phyloP scores from a whole-genome alignment of 192 early-diverging fungal species.

The Piromyces finnis region DNA sequence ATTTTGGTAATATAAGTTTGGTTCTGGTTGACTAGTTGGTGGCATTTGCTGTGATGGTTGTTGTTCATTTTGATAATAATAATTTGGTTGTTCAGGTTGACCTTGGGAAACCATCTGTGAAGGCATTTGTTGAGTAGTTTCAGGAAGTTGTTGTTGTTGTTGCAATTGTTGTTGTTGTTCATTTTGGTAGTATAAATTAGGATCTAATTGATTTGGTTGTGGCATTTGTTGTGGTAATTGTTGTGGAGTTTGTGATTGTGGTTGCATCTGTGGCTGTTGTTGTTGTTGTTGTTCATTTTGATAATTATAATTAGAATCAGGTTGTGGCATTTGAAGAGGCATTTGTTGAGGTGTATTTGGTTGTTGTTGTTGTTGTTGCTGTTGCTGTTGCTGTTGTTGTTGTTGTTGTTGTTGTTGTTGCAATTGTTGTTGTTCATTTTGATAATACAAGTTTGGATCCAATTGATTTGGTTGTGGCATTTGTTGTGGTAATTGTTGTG shows the following conservation, averaged over 20 bases:
- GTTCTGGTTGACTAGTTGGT: background rate
- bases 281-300: background rate
- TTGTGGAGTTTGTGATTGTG: no score
- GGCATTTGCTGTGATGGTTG: background rate
- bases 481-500: background rate
- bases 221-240: background rate
- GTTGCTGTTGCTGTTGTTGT: background rate
- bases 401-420: background rate
- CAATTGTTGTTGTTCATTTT: background rate
- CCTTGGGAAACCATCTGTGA: background rate
- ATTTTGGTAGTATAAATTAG: background rate
- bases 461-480: background rate
- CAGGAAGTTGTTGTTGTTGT: background rate
- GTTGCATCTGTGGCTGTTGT: no score
- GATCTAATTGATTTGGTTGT: background rate
- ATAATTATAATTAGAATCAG: background rate
- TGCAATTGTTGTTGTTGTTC: background rate
- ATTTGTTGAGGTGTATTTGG: background rate
- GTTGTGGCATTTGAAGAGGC: background rate
- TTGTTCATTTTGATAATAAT: background rate
- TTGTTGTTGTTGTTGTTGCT: background rate
- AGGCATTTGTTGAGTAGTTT: background rate
- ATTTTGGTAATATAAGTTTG: background rate
- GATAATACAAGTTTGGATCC: background rate
- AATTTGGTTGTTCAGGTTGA: background rate